Evolutionary conservation across 2,329 filamentous ascomycete species (phyloP), one percentile per base, ranked within the genome.

Genomic region (Gaeumannomyces tritici): DNA sequence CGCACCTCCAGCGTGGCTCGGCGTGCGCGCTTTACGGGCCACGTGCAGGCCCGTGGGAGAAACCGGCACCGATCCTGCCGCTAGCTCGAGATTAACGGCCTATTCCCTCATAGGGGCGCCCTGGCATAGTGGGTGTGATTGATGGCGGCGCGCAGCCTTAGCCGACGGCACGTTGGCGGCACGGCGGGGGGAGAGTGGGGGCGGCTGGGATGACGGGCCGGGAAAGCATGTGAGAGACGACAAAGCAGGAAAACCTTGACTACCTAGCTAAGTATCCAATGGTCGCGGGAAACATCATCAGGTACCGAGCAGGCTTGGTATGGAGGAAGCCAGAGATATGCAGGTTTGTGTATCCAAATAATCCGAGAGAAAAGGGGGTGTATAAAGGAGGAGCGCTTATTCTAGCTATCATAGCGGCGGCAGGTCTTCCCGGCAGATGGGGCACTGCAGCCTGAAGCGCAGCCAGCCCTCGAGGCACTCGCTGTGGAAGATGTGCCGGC

Each of bases 391-490:
- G 9, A 24, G n/a, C 3, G 42, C 13, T 51, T 51, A 8, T 9
- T n/a, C 7, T 24, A 61, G 21, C 7, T 24, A 61, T 61, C 60
- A 97, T 72, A 96, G 75, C 56, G 93, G 91, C 61, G 93, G 93
- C 70, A 98, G 74, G 64, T 89, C 88, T 77, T 97, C 93, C 68
- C 95, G 83, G 75, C 95, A 98, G 67, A 96, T 97, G 1, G 95
- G 95, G 76, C 95, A 99, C 77, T 96, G 91, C 70, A 99, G 75
- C 63, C 93, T 79, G 73, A 96, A 92, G 71, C 90, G 84, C 89
- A 99, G 95, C 95, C 95, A 98, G 54, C 91, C 92, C 76, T 98
- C 93, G 67, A 99, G 77, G 74, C 95, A 99, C 35, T 83, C 80
- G 63, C 88, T 95, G 72, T 99, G 95, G 73, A 99, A 99, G 59